Evolutionary conservation across 495 filamentous ascomycete species (phyloP), one percentile per base, ranked within the genome.

Genomic region (Sordaria brevicollis): DNA sequence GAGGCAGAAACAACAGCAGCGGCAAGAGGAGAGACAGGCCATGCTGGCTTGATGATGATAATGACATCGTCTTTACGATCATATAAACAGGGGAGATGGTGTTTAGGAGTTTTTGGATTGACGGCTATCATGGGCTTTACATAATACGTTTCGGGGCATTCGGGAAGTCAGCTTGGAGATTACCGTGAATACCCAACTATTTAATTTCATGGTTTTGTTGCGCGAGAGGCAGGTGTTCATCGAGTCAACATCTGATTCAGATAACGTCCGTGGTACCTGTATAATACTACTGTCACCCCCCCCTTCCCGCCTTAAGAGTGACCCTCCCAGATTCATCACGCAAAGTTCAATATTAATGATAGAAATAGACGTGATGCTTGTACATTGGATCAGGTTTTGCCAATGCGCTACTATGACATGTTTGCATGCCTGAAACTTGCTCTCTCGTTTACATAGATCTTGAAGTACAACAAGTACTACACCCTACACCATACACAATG

Each of bases 41-140:
- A 82, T 87, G 82, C 75, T 86, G 68, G 83, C 85, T 17, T 82
- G 74, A 66, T 78, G 67, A 5, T 9, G 29, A 38, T 21, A 21
- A 67, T 21, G 65, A 21, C n/a, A n/a, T n/a, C n/a, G n/a, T n/a
- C n/a, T 11, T 62, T 62, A 62, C 33, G 49, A 17, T 17, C 17
- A 4, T 62, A 31, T 31, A 15, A 15, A 15, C 2, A 57, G 49
- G 13, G 11, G 13, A 57, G 49, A 57, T n/a, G 49, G 49, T 57
- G 49, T 57, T 57, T 17, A 13, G 49, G 49, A 57, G 49, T 57
- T 31, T 31, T 13, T 31, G 5, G n/a, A 7, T 29, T 4, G 4
- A 57, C 0, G 49, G 49, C 2, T 6, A 43, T 31, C 31, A 2
- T 62, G 25, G 49, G 6, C 33, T 17, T 33, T n/a, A n/a, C n/a